Evolutionary conservation across 106 monocot genomes (phyloP).

Genomic region (Dioscorea zingiberensis): DNA sequence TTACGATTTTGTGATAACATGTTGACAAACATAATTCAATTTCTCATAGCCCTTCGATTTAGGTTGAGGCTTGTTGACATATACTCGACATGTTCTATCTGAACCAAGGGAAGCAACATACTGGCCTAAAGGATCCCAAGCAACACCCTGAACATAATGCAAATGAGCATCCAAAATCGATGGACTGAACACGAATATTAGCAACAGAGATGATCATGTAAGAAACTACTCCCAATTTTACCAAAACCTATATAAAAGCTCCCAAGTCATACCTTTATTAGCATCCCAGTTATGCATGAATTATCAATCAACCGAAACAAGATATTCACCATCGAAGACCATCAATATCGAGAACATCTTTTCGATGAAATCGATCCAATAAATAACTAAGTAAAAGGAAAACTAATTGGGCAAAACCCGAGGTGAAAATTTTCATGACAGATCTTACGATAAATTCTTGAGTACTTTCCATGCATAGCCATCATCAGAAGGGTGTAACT

Average conservation of each 20-base stretch:
- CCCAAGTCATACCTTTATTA: conserved; percentile 47
- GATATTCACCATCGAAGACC: conserved; percentile 67
- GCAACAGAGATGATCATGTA: no score
- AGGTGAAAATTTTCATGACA: no score
- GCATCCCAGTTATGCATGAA: conserved; percentile 83
- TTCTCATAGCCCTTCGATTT: conserved; percentile 61
- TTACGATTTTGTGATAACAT: conserved; percentile 60
- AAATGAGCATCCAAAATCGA: conserved; percentile 87
- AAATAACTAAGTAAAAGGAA: no score
- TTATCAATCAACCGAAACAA: conserved; percentile 91
- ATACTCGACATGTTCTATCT: conserved; percentile 85
- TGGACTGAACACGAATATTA: conserved; percentile 56
- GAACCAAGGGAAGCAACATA: conserved; percentile 95
- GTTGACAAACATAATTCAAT: conserved; percentile 78
- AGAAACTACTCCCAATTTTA: no score
- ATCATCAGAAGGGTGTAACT: conserved; percentile 55
- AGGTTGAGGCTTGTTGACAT: conserved; percentile 56
- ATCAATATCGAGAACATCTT: conserved; percentile 92
- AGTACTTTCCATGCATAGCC: conserved; percentile 67
- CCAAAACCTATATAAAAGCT: background rate
- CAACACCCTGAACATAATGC: conserved; percentile 98
- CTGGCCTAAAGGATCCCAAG: conserved; percentile 88
- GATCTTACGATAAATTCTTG: conserved; percentile 72
- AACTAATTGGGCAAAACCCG: no score
- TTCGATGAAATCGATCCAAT: conserved; percentile 58